Base-by-base conservation (phyloP, 169 alveolate species). In the Eimeria brunetti region DNA sequence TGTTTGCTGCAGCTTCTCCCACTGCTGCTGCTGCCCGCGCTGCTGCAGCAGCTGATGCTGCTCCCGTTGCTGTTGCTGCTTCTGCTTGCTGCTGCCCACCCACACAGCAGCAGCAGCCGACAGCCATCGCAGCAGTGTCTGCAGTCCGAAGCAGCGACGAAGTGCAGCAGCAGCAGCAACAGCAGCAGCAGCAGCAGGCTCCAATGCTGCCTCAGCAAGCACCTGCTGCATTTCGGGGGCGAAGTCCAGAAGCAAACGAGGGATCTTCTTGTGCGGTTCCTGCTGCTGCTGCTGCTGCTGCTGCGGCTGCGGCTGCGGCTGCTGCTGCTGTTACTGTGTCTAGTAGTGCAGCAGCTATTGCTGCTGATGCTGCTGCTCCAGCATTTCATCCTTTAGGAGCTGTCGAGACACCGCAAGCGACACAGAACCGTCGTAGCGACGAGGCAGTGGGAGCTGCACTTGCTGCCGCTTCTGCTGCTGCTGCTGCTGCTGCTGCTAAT, bases 401-500 rank as follows among this genome's bases (percentile, higher is more conserved):
- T 22, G 58, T 20, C 62, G 58, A 75, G 27, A 44, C 85, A 75
- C 85, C 58, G 14, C 85, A 75, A 11, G 38, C 36, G 27, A 24
- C 38, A 75, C 49, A 44, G 60, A 18, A 2, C 84, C 9, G 56
- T 38, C 84, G 16, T 38, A 12, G 58, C 62, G 44, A 76, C 22
- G 86, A 44, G 8, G 86, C 62, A 76, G 86, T 0, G 60, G 62
- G 86, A 18, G 41, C 60, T 27, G 86, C 60, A 51, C 36, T 49
- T 41, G 85, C 62, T 75, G 85, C 85, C 5, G 53, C 85, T 9
- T 38, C 14, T 36, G 56, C 33, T 2, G 7, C 53, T 71, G 56
- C 83, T 69, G 49, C 80, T 69, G 36, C 80, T 30, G 44, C 46
- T 36, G 80, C 80, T 36, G 83, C 83, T 36, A 27, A 7, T 71